Evolutionary conservation across 2,329 filamentous ascomycete genomes (phyloP), one percentile per base, ranked within the genome.

Genomic region (Spiromastix sp.): DNA sequence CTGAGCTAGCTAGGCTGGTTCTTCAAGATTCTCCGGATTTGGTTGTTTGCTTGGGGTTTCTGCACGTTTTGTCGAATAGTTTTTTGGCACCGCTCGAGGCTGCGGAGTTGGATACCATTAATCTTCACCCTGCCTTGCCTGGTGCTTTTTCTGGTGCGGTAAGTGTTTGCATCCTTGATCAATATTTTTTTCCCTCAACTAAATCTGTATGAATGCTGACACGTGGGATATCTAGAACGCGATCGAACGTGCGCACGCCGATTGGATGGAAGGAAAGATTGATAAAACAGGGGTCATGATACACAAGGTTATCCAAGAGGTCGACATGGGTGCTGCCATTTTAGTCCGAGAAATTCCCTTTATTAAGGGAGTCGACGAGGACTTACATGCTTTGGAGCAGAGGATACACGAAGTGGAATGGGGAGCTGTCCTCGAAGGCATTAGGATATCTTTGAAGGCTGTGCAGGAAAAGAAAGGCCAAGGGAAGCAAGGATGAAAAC

Each of bases 11-110:
- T 0, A 58, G 70, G 27, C 67, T 79, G 40, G 71, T 93, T 34
- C 64, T 89, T 16, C 55, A 60, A 4, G 72, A 80, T 43, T 60
- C 60, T 38, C 85, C 85, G 0, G 74, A 87, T 36, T 59, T 93
- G 36, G 75, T 93, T 32, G 79, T 91, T 6, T 81, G 86, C 46
- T 79, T 83, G 3, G 85, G 86, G 2, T 93, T 83, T 72, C 93
- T 93, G 85, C 79, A 91, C 55, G 79, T 93, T 38, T 72, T 93
- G 32, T 78, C 77, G 0, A 65, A 67, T 2, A 63, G 67, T 1
- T 91, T 93, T 54, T 64, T 93, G 31, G 67, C 71, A 6, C 82
- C 84, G 2, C 53, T 93, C 5, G 68, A 73, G 21, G 62, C 57
- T 9, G 73, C 68, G 0, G 71, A 70, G 0, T 67, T 89, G 22